These are phyloP conservation scores for Ustilago trichophora DNA, from an alignment of 1,284 basidiomycete species.

Conservation along the genomic window DNA sequence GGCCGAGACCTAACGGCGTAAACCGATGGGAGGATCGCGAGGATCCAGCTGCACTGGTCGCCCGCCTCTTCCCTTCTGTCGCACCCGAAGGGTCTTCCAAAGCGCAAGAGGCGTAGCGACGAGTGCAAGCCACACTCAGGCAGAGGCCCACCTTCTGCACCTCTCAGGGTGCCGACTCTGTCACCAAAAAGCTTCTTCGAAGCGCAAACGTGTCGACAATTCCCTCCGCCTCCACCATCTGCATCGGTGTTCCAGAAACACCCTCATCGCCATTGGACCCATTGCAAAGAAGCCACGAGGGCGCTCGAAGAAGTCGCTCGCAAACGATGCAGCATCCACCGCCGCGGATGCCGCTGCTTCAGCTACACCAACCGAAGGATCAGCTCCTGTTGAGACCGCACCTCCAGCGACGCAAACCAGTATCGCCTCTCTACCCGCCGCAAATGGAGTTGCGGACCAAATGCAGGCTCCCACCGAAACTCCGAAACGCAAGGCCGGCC, in stretches of 20 bases:
- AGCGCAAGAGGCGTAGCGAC: too few species aligned
- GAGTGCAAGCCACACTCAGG: too few species aligned
- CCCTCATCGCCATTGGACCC: slow-evolving; percentile 12
- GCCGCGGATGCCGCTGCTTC: neutral
- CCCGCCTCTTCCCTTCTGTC: neutral
- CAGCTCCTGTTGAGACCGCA: neutral
- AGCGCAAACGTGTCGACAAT: slow-evolving; percentile 22
- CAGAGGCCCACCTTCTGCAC: neutral
- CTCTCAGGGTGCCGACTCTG: too few species aligned
- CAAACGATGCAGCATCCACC: neutral
- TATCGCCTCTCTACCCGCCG: neutral
- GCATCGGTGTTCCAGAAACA: neutral
- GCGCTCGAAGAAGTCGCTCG: slow-evolving; percentile 6
- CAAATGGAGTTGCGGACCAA: too few species aligned
- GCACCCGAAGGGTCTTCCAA: too few species aligned
- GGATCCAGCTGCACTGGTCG: neutral
- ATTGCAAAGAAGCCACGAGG: slow-evolving; percentile 18
- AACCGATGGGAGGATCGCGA: slow-evolving; percentile 9
- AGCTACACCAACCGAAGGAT: neutral
- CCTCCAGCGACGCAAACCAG: neutral
- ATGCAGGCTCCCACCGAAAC: too few species aligned
- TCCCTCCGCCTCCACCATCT: slow-evolving; percentile 11
- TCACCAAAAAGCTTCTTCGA: slow-evolving; percentile 5
- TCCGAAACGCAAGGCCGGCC: neutral
- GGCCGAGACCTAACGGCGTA: neutral